Evolutionary conservation across 164 flowering plant species (phyloP), one percentile per base, ranked within the genome.

Genomic region (Stephania japonica): DNA sequence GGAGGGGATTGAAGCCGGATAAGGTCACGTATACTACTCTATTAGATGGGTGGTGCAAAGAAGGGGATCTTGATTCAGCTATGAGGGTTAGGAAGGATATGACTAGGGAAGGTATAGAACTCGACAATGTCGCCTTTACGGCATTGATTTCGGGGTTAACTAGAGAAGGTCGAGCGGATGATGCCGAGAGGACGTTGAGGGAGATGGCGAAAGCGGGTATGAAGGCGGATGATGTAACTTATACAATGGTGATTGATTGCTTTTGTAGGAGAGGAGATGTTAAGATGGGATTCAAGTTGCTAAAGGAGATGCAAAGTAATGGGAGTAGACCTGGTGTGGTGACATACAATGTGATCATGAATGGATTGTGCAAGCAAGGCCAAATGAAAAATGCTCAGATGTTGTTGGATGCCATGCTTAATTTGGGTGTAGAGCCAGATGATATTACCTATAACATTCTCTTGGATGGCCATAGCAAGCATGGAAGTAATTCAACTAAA

Each of bases 361-460:
- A 89, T 80, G 96, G 92, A n/a, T 70, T 87, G 0, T 90, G 96
- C 79, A 92, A 83, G 75, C 78, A 59, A 59, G 94, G 97, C 14
- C 92, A 89, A 82, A 82, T 86, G 83, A 90, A 85, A 70, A 89
- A 89, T 79, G 97, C 97, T 8, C 70, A 81, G 41, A 83, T 84
- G 89, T 83, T 92, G 0, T 77, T 90, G 73, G 84, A 89, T 83
- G 88, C 87, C 0, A 90, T 92, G 96, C 85, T 88, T 50, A 84
- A 86, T 81, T 16, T 86, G 24, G 90, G 94, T 49, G 89, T 92
- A 24, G 80, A 71, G 70, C 94, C 96, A 1, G 90, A 92, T 84
- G 94, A 92, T 75, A 79, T 92, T 70, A 90, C 97, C 0, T 92
- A 83, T 78, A 90, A 90, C 75, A 88, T 86, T 75, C 84, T 92